Evolutionary conservation across 139 green algal genomes (phyloP).

Genomic region (Chlamydomonas schloesseri): DNA sequence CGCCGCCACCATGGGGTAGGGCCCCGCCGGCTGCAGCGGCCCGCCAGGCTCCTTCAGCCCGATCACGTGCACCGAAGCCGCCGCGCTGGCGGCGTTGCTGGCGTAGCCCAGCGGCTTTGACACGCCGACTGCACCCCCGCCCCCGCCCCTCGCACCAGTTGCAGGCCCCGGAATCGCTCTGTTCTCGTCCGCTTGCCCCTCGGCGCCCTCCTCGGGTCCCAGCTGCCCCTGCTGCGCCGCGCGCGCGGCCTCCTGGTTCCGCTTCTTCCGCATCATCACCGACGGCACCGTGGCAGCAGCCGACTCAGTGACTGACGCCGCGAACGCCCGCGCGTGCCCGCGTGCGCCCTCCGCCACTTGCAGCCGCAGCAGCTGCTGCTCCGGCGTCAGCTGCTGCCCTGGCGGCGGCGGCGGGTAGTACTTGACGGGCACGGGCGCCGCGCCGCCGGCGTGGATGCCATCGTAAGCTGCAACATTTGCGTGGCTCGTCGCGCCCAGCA

Average conservation of each 20-base stretch:
- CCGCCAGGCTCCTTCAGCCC: constrained; percentile 4
- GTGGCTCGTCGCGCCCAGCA: constrained; percentile 5
- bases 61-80: constrained; percentile 13
- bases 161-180: background rate
- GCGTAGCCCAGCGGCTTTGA: constrained; percentile 4
- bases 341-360: background rate
- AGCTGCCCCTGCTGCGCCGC: background rate
- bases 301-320: constrained; percentile 7
- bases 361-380: background rate
- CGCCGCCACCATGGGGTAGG: constrained; percentile 42
- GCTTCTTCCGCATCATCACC: constrained; percentile 8
- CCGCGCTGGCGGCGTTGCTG: constrained; percentile 16
- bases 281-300: constrained; percentile 20
- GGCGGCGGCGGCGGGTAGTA: constrained; percentile 36
- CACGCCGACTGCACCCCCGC: constrained; percentile 10
- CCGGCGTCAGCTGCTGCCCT: background rate
- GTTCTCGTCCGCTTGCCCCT: background rate
- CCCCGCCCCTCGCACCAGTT: background rate
- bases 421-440: constrained; percentile 12
- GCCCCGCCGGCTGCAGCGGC: constrained; percentile 35
- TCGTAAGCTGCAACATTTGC: background rate
- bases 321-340: constrained; percentile 14
- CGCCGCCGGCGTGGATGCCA: background rate
- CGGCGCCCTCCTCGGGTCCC: background rate
- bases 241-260: constrained; percentile 2